Base-by-base conservation (phyloP, 345 rosid species). In the Brassica juncea region DNA sequence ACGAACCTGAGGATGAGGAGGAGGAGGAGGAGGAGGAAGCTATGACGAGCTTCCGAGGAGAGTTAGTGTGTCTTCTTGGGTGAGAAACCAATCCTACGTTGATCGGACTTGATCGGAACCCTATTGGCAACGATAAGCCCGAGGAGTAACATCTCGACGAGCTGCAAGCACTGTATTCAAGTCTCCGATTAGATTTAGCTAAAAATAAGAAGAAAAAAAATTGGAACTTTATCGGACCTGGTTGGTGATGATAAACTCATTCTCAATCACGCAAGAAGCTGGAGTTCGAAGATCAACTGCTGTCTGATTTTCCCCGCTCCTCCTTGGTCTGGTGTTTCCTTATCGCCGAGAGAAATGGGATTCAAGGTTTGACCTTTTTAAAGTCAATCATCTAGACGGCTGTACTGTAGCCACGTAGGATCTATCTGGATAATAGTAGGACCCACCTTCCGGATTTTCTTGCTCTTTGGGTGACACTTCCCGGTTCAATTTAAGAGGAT, bases 11-110 rank as follows among this genome's bases (percentile, higher is more conserved):
- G 37, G 76, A 77, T 58, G 58, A 49, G 5, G 16, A 88, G 84
- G 88, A 87, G n/a, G 75, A 77, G 66, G 62, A 57, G n/a, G 91
- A 82, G 68, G 92, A 88, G 84, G 88, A 87, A 62, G 88, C 72
- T 0, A 86, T 68, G 8, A 68, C 23, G 65, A 87, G 68, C 73
- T 69, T 84, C 37, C 57, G 76, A 57, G 55, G 59, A 78, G 81
- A 55, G 65, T 23, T 11, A 65, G 49, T 25, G 12, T 76, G 76
- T 58, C 71, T 72, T 62, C n/a, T 77, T 8, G 77, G 80, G 64
- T 85, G 70, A 75, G 84, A 70, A 73, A 71, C 67, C 52, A 82
- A 68, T 65, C 83, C 72, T 34, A 82, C 88, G 79, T 52, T 77
- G 73, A 77, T 39, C 27, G 80, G 72, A 73, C 30, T 83, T 16